phyloP scores from a whole-genome alignment of 192 early-diverging fungal genomes.

The Backusella luteola region DNA sequence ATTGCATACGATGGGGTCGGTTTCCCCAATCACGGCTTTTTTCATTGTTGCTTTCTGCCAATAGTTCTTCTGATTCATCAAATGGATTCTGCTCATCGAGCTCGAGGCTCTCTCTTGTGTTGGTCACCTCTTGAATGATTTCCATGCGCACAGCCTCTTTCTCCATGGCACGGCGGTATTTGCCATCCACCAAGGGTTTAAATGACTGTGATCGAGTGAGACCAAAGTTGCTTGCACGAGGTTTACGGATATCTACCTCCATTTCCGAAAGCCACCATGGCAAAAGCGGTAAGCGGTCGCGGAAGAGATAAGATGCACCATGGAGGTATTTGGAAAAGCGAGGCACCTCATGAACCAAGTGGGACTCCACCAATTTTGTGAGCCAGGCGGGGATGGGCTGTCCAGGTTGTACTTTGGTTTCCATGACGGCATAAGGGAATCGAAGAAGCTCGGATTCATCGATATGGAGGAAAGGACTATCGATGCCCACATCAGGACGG shows the following conservation, averaged over 20 bases:
- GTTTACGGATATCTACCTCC: slow-evolving; percentile 52
- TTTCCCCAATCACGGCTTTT: neutral
- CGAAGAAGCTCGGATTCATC: slow-evolving; percentile 25
- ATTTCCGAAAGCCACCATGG: slow-evolving; percentile 56
- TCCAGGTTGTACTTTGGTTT: slow-evolving; percentile 29
- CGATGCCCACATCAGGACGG: slow-evolving; percentile 35
- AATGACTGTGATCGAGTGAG: slow-evolving; percentile 34
- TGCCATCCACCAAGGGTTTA: slow-evolving; percentile 36
- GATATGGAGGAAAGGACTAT: slow-evolving; percentile 39
- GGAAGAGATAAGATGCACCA: slow-evolving; percentile 43
- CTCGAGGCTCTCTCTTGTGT: neutral
- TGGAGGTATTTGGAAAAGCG: slow-evolving; percentile 51
- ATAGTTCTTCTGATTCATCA: neutral
- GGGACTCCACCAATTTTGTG: slow-evolving; percentile 36
- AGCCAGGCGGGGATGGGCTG: slow-evolving; percentile 23
- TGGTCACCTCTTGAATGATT: slow-evolving; percentile 41
- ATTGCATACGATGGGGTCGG: slow-evolving; percentile 13
- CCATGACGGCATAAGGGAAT: slow-evolving; percentile 38
- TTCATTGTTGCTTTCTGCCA: neutral
- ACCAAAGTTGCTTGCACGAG: slow-evolving; percentile 33
- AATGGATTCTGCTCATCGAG: neutral
- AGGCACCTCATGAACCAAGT: slow-evolving; percentile 46
- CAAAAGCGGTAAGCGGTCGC: slow-evolving; percentile 42
- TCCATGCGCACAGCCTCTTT: slow-evolving; percentile 24
- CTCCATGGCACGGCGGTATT: slow-evolving; percentile 29